These are phyloP conservation scores for Aureobasidium namibiae DNA, from an alignment of 2,329 filamentous ascomycete genomes.

Conservation along the genomic window DNA sequence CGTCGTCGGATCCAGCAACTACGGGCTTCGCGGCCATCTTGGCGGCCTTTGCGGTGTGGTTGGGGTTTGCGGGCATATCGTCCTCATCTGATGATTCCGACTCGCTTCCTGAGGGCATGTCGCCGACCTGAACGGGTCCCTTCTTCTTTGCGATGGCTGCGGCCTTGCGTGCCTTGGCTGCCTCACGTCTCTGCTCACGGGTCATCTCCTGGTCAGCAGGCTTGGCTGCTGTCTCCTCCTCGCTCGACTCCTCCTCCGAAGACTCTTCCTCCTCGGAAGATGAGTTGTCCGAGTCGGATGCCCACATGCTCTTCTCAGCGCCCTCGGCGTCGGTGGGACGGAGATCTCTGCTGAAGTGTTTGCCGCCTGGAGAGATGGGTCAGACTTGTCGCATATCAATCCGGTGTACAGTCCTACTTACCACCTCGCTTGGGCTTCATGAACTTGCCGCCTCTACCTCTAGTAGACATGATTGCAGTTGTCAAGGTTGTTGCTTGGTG, in stretches of 20 bases:
- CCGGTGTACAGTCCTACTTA: constrained; percentile 33
- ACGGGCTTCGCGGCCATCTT: constrained; percentile 58
- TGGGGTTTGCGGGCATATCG: constrained; percentile 79
- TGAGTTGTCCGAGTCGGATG: constrained; percentile 41
- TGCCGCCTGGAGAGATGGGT: constrained; percentile 57
- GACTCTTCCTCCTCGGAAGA: constrained; percentile 34
- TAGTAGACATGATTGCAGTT: constrained; percentile 42
- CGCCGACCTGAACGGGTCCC: constrained; percentile 68
- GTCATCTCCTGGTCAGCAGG: constrained; percentile 49
- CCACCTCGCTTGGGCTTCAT: constrained; percentile 89
- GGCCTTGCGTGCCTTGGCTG: constrained; percentile 84
- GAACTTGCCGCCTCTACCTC: constrained; percentile 88
- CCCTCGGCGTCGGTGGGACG: constrained; percentile 83
- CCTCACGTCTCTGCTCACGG: constrained; percentile 80
- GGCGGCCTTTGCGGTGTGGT: constrained; percentile 61
- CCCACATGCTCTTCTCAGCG: constrained; percentile 84
- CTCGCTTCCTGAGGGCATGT: constrained; percentile 64
- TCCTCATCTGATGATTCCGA: constrained; percentile 52
- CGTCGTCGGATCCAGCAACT: constrained; percentile 43
- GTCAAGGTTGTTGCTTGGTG: constrained; percentile 14
- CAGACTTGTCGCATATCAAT: constrained; percentile 16
- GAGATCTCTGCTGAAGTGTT: constrained; percentile 89
- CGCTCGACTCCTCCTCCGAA: constrained; percentile 33
- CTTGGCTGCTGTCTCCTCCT: constrained; percentile 32
- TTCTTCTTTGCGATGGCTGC: constrained; percentile 72